Evolutionary conservation across 768 basidiomycete species (phyloP).

Genomic region (Candolleomyces efflorescens): DNA sequence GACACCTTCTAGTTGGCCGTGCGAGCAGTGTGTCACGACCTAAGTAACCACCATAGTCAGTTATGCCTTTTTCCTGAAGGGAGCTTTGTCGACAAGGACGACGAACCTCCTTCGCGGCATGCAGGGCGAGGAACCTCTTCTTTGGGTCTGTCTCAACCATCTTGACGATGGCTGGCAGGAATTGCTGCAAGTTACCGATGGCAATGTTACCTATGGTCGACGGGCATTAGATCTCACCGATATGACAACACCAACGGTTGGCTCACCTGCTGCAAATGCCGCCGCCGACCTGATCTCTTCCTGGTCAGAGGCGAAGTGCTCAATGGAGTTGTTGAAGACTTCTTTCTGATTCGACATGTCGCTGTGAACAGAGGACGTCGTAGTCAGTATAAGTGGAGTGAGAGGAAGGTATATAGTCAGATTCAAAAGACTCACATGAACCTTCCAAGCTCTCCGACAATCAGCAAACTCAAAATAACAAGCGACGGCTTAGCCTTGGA

Average conservation of each 20-base stretch:
- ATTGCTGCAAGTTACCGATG: constrained; percentile 85
- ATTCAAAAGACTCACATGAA: constrained; percentile 52
- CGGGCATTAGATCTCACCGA: not conserved
- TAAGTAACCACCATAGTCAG: constrained; percentile 19
- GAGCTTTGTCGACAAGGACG: constrained; percentile 8
- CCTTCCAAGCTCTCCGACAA: constrained; percentile 91
- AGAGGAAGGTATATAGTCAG: not conserved
- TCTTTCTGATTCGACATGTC: constrained; percentile 82
- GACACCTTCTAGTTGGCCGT: constrained; percentile 77
- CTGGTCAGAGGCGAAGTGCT: constrained; percentile 69
- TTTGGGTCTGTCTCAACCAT: constrained; percentile 70
- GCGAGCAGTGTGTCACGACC: constrained; percentile 91
- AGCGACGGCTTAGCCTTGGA: constrained; percentile 64
- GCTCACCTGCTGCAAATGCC: constrained; percentile 85
- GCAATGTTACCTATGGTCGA: constrained; percentile 76
- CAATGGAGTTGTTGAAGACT: constrained; percentile 72
- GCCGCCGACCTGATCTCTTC: constrained; percentile 90
- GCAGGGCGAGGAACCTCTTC: constrained; percentile 80
- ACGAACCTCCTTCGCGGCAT: constrained; percentile 87
- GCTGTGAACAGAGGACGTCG: constrained; percentile 36
- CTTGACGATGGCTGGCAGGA: constrained; percentile 81
- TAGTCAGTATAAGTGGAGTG: not conserved
- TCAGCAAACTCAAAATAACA: constrained; percentile 79
- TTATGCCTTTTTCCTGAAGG: not conserved
- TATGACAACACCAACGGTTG: not conserved